These are phyloP conservation scores for Xylaria sp. DNA, from an alignment of 2,329 filamentous ascomycete genomes.

Conservation along the genomic window DNA sequence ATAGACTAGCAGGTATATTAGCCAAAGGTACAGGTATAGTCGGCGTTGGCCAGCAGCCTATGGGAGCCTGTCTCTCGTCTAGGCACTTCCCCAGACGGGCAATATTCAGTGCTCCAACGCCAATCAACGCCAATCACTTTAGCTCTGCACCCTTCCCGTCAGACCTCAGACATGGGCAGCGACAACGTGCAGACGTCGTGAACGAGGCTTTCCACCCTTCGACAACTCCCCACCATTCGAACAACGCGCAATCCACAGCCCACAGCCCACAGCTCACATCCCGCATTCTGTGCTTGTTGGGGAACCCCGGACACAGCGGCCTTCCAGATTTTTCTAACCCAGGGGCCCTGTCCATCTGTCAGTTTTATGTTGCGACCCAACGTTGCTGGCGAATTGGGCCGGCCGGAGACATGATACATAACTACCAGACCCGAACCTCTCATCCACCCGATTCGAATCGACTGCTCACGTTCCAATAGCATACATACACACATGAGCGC, in stretches of 20 bases:
- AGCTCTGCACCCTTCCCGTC: neutral
- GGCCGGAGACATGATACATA: conserved; percentile 47
- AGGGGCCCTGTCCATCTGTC: conserved; percentile 15
- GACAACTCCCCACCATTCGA: conserved; percentile 42
- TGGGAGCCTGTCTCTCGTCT: conserved; percentile 8
- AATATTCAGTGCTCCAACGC: neutral
- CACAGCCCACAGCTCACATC: neutral
- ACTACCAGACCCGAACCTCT: conserved; percentile 40
- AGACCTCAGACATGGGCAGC: conserved; percentile 3
- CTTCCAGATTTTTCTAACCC: conserved; percentile 35
- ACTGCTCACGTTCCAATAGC: conserved; percentile 27
- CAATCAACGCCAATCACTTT: neutral
- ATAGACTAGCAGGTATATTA: neutral
- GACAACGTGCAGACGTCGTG: conserved; percentile 29
- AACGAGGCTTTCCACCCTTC: conserved; percentile 32
- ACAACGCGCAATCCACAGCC: neutral
- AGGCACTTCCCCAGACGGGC: conserved; percentile 22
- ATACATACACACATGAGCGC: conserved; percentile 25
- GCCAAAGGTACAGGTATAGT: too few species aligned
- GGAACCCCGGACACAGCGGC: conserved; percentile 25
- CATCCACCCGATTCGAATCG: conserved; percentile 40
- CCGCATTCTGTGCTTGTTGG: conserved; percentile 18
- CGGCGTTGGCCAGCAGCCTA: neutral
- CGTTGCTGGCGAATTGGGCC: conserved; percentile 45
- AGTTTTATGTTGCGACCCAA: conserved; percentile 46